Conservation (phyloP, 208 protist genomes). For the Crithidia mellificae region DNA sequence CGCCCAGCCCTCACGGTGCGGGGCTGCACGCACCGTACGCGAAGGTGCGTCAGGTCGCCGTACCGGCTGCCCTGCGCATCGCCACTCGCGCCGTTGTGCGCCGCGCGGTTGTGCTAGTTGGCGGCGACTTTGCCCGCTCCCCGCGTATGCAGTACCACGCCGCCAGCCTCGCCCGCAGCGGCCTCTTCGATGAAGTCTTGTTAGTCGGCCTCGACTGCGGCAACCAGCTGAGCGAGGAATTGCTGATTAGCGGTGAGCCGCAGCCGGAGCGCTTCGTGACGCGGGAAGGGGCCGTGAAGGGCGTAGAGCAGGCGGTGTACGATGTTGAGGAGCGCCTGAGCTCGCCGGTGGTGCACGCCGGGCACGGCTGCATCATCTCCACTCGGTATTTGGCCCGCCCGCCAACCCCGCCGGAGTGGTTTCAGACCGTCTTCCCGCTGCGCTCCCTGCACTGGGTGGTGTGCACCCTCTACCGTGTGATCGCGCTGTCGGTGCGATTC, state of each 20-base stretch:
- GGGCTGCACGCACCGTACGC: constrained; percentile 1
- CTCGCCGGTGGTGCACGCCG: constrained; percentile 15
- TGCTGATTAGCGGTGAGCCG: constrained; percentile 44
- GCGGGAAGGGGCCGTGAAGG: constrained; percentile 14
- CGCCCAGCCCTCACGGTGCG: neutral
- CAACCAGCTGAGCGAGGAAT: constrained; percentile 67
- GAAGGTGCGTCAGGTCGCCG: constrained; percentile 26
- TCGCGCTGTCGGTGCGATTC: constrained; percentile 45
- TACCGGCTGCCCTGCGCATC: constrained; percentile 43
- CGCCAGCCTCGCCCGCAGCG: constrained; percentile 62
- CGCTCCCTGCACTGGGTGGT: constrained; percentile 59
- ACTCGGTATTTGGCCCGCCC: constrained; percentile 41
- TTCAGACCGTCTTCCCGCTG: constrained; percentile 54
- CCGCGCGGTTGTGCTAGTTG: constrained; percentile 83
- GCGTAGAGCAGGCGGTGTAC: constrained; percentile 11
- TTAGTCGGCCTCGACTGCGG: constrained; percentile 77
- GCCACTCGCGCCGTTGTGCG: constrained; percentile 53
- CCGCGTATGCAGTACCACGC: constrained; percentile 94
- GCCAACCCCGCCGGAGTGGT: constrained; percentile 54
- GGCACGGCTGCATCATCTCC: constrained; percentile 35
- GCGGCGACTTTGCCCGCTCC: constrained; percentile 86
- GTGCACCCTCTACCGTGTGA: constrained; percentile 58
- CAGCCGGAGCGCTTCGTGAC: constrained; percentile 33
- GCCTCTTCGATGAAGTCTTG: constrained; percentile 74
- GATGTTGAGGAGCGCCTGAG: constrained; percentile 26